Evolutionary conservation across 768 basidiomycete genomes (phyloP), one percentile per base, ranked within the genome.

Genomic region (Mycena metata): DNA sequence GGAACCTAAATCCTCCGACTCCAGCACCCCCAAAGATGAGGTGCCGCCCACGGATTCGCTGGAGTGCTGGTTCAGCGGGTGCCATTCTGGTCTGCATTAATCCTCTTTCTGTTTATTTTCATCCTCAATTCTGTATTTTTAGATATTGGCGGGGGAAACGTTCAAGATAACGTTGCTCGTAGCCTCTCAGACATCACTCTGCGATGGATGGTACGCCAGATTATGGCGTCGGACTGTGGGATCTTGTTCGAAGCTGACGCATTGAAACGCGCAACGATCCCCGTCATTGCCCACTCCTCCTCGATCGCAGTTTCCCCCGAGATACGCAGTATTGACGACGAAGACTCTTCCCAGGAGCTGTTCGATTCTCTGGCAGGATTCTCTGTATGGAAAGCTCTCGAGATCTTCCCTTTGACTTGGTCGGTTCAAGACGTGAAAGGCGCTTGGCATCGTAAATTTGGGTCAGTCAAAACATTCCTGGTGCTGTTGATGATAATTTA

Each of bases 41-140:
- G 62, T 51, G 13, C 59, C 67, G 1, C 74, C 75, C 26, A 79
- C 86, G 3, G 88, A 93, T 76, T 88, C 93, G 16, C 75, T 89
- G 15, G 93, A 95, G 75, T 92, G 94, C 3, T 95, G 92, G 92
- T 95, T 95, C 72, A 72, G 88, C 8, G 93, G 93, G 2, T 88
- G 88, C 68, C 93, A 94, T 72, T 75, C 79, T 47, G 92, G 92
- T 93, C 66, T 45, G 41, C 15, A 5, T 33, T 15, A 39, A 23
- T 12, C n/a, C 55, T n/a, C 39, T 39, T 39, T 4, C 15, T 39
- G 39, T 64, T 21, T 17, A 13, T 51, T 65, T 36, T 46, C 33
- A 42, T 60, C n/a, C 8, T 49, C 57, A 41, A 30, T 30, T 43
- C 35, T 19, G 46, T 26, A 30, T 55, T 24, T 61, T 13, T 56